These are phyloP conservation scores for Alisma plantagoaquatica DNA, from an alignment of 106 monocot genomes.

Conservation along the genomic window DNA sequence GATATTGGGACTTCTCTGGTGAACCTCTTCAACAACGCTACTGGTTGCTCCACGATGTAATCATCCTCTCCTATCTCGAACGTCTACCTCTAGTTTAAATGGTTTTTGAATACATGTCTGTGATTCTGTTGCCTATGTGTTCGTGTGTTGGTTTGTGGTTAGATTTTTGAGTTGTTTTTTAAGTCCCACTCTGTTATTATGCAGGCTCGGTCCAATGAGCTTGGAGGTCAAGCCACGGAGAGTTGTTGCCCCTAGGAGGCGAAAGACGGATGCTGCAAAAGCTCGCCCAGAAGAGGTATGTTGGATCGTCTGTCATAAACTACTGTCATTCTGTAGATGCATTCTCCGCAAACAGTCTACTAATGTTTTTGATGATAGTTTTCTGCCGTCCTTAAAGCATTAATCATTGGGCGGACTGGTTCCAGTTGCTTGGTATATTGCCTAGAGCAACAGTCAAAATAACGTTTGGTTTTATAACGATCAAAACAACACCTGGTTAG, in stretches of 20 bases:
- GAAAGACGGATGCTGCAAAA: slow-evolving; percentile 23
- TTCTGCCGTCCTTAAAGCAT: not conserved
- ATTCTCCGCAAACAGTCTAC: too few relatives aligned
- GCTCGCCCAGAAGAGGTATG: slow-evolving; percentile 64
- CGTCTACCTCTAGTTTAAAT: not conserved
- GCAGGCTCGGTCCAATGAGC: slow-evolving; percentile 79
- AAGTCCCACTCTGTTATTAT: not conserved
- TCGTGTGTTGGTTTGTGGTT: not conserved
- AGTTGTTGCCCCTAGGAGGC: slow-evolving; percentile 23
- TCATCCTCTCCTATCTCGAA: not conserved
- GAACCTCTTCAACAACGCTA: slow-evolving; percentile 27
- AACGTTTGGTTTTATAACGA: too few relatives aligned
- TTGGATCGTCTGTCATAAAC: not conserved
- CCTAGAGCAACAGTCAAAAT: too few relatives aligned
- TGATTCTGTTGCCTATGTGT: not conserved
- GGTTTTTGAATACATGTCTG: not conserved
- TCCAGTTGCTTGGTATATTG: too few relatives aligned
- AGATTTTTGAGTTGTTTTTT: not conserved
- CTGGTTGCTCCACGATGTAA: slow-evolving; percentile 83
- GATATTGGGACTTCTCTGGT: slow-evolving; percentile 43
- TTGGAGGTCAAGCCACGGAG: slow-evolving; percentile 50
- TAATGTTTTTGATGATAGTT: not conserved
- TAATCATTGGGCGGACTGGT: too few relatives aligned
- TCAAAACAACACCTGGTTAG: too few relatives aligned
- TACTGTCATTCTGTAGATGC: too few relatives aligned